Evolutionary conservation across 805 yeast genomes (phyloP), one percentile per base, ranked within the genome.

Genomic region (Clavispora carvajalis): DNA sequence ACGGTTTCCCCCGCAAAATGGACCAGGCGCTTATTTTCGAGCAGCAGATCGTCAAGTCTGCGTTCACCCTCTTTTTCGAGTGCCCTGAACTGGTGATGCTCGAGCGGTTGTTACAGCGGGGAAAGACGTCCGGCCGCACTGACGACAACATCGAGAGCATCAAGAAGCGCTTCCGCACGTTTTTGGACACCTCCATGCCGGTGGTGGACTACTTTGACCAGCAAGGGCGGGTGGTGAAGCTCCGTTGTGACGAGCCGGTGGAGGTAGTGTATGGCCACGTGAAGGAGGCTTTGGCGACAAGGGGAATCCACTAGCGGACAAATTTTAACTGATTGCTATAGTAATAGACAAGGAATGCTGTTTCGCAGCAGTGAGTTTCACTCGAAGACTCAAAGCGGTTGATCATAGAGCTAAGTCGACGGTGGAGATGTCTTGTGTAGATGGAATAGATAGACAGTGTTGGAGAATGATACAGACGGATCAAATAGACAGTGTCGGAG

Each of bases 1-100:
- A 91, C 61, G 99, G 99, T 0, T 91, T 93, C 76, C 99, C 99
- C 36, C 78, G 98, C 60, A 88, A 90, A 61, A 91, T 93, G 97
- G 98, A 93, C 65, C 99, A 91, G 69, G 98, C 98, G 0, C 44
- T 84, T 30, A 85, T 91, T n/a, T 91, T 91, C 60, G 98, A 91
- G 66, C 79, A 84, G 29, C 69, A 78, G 57, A 61, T 80, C 53
- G 93, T 80, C 54, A 82, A 73, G 61, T 82, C 86, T 47, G 70
- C 79, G 19, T 77, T 83, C 63, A 79, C 85, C 2, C 67, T 85
- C 31, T 85, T 82, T 63, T 85, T 85, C 55, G 89, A 85, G 49
- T 85, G 95, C 60, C 86, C 91, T 1, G 93, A 85, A 61, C 57
- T 66, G 30, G 85, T 87, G 40, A 90, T 91, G 97, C 71, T 89